Conservation (phyloP, 768 basidiomycete species). For the Myochromella boudieri region DNA sequence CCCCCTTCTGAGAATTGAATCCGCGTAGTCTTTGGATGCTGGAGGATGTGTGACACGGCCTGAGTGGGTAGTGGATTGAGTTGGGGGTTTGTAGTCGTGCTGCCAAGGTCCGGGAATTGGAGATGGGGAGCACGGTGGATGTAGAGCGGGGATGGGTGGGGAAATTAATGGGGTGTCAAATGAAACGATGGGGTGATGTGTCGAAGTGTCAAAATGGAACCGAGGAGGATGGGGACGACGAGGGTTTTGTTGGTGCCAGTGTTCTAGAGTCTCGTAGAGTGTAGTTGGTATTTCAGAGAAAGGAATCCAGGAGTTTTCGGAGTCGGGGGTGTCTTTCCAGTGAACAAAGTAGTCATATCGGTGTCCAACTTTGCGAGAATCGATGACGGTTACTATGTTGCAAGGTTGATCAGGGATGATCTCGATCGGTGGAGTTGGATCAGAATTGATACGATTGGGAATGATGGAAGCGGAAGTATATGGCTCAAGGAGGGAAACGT, state of each 20-base stretch:
- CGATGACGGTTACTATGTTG: not conserved
- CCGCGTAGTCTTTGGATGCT: constrained; percentile 4
- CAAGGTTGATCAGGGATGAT: not conserved
- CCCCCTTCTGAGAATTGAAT: too few species aligned
- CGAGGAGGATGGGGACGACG: constrained; percentile 13
- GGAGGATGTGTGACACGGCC: constrained; percentile 18
- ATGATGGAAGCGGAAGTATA: constrained; percentile 1
- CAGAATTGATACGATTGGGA: not conserved
- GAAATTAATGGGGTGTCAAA: not conserved
- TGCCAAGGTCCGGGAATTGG: constrained; percentile 7
- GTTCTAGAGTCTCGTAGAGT: not conserved
- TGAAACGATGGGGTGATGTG: constrained; percentile 2
- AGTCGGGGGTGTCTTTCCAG: constrained; percentile 5
- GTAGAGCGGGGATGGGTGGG: not conserved
- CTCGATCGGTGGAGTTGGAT: not conserved
- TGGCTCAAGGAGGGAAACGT: constrained; percentile 5
- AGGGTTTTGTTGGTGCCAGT: constrained; percentile 3
- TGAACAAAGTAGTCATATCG: constrained; percentile 9
- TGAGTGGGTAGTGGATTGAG: constrained; percentile 18
- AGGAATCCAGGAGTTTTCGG: constrained; percentile 14
- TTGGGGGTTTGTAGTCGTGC: constrained; percentile 20
- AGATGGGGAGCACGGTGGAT: constrained; percentile 2
- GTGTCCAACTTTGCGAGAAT: constrained; percentile 1
- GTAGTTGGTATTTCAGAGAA: constrained; percentile 7
- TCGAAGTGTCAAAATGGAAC: constrained; percentile 12